Conservation (phyloP, 192 early-diverging fungal genomes). For the Entomortierella parvispora region DNA sequence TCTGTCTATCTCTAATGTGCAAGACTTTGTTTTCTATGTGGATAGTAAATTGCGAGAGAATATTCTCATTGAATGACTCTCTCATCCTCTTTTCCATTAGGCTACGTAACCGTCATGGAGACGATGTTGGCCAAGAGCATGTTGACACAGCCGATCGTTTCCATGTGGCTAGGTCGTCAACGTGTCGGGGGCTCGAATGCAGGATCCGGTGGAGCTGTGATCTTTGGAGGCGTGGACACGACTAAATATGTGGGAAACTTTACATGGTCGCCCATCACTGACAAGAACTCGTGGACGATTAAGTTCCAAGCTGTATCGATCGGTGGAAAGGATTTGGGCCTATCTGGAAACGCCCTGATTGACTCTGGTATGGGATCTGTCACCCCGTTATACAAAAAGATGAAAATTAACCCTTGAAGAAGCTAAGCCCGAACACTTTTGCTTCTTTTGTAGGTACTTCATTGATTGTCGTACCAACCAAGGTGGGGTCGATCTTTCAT, state of each 20-base stretch:
- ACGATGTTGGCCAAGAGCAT: conserved; percentile 17
- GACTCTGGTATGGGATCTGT: conserved; percentile 22
- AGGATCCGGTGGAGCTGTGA: conserved; percentile 37
- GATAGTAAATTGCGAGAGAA: not conserved
- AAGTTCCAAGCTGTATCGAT: conserved; percentile 32
- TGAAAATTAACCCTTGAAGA: not conserved
- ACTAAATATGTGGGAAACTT: conserved; percentile 49
- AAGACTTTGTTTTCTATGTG: not conserved
- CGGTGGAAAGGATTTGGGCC: conserved; percentile 27
- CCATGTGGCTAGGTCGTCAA: conserved; percentile 42
- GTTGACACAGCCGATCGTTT: conserved; percentile 42
- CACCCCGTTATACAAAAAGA: not conserved
- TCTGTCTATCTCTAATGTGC: not conserved
- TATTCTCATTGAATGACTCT: not conserved
- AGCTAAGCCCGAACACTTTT: not conserved
- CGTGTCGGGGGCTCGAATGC: conserved; percentile 31
- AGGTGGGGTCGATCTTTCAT: conserved; percentile 26
- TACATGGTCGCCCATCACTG: conserved; percentile 29
- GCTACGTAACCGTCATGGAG: conserved; percentile 30
- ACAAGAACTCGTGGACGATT: conserved; percentile 41
- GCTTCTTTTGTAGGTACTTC: conserved; percentile 20
- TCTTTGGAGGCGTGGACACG: conserved; percentile 49
- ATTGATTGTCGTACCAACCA: conserved; percentile 33
- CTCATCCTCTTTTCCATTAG: not conserved
- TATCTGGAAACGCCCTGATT: conserved; percentile 44